These are phyloP conservation scores for Graphium sp. DNA, from an alignment of 2,329 filamentous ascomycete genomes.

Conservation along the genomic window DNA sequence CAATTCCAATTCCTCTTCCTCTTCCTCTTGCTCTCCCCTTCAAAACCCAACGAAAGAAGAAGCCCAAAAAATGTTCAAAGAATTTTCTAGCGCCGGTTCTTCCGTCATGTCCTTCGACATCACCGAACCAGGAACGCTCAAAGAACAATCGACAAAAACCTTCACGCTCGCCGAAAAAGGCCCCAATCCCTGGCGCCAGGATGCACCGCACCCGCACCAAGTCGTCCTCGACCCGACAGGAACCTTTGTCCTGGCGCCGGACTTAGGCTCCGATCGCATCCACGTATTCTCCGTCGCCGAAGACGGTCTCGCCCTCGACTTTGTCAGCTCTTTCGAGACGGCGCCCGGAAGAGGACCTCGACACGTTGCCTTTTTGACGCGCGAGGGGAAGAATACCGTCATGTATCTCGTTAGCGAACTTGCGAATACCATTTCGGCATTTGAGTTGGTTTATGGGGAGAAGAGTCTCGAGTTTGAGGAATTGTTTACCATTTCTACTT, in stretches of 20 bases:
- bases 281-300: constrained; percentile 31
- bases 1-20: too few species aligned
- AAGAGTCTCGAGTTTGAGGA: constrained; percentile 24
- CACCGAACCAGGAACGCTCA: constrained; percentile 17
- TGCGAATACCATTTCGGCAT: constrained; percentile 36
- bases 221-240: constrained; percentile 49
- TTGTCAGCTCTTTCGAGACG: constrained; percentile 19
- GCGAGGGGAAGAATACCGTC: constrained; percentile 22
- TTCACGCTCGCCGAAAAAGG: constrained; percentile 21
- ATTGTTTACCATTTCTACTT: constrained; percentile 28
- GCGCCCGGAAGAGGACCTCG: constrained; percentile 43
- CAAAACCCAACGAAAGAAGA: background rate
- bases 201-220: constrained; percentile 45
- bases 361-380: constrained; percentile 41
- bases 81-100: constrained; percentile 15
- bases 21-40: background rate
- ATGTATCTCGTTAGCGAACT: constrained; percentile 48
- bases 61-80: background rate
- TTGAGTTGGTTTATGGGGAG: constrained; percentile 32
- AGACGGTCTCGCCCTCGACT: constrained; percentile 20
- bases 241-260: constrained; percentile 44
- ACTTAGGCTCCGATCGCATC: constrained; percentile 47
- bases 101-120: constrained; percentile 27
- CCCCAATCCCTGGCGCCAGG: constrained; percentile 28
- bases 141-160: constrained; percentile 17